Evolutionary conservation across 2,329 filamentous ascomycete species (phyloP).

Genomic region (Fusarium scirpi): DNA sequence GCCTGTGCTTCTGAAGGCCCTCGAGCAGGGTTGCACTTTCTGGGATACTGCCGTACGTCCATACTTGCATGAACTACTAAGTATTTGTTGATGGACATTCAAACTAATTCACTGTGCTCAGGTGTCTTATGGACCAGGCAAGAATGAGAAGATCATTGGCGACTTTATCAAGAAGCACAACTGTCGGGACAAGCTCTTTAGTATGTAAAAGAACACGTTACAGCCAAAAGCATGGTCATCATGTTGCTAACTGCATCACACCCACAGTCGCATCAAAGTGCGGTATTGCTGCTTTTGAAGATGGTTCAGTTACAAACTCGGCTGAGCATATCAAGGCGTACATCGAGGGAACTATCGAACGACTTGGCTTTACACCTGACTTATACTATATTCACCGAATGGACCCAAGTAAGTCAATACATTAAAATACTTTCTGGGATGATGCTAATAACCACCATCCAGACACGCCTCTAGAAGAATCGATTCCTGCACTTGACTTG

Average conservation of each 20-base stretch:
- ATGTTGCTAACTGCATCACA: too few relatives aligned
- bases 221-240: not conserved
- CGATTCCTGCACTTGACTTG: not conserved
- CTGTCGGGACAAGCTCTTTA: not conserved
- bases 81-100: too few relatives aligned
- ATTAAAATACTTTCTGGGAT: too few relatives aligned
- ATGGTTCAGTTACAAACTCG: not conserved
- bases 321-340: not conserved
- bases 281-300: not conserved
- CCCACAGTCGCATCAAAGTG: not conserved
- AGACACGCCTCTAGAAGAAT: not conserved
- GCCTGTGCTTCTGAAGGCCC: slow-evolving; percentile 58
- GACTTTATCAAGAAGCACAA: not conserved
- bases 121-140: not conserved
- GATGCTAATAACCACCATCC: too few relatives aligned
- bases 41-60: slow-evolving; percentile 24
- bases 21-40: slow-evolving; percentile 21
- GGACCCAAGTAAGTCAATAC: not conserved
- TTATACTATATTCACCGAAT: not conserved
- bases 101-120: not conserved
- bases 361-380: not conserved
- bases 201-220: not conserved
- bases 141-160: not conserved
- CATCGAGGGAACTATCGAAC: not conserved
- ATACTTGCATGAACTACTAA: too few relatives aligned